Base-by-base conservation (phyloP, 352 stramenopile genomes). In the Phytophthora boehmeriae region DNA sequence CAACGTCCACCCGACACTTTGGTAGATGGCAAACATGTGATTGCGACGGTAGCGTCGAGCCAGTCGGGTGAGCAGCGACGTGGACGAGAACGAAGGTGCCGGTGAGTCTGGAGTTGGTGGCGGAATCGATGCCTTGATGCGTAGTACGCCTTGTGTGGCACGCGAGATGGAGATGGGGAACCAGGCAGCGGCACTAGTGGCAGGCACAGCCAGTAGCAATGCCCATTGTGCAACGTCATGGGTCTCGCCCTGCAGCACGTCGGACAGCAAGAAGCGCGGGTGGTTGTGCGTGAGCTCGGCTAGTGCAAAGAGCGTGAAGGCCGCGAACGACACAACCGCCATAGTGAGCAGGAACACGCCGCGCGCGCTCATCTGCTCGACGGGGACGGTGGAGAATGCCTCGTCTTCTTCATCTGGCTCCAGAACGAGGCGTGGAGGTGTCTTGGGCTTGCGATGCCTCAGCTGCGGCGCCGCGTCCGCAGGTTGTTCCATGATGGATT, bases 11-110 rank as follows among this genome's bases (percentile, higher is more conserved):
- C 61, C 81, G 27, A 85, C 66, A 41, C 69, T 76, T 66, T 92
- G 83, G 65, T 89, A 92, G 52, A 88, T 78, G 45, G 67, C 67
- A 38, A 92, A 92, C 59, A 84, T 85, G 51, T 71, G 62, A 52
- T 92, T 82, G 41, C 59, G 68, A 17, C 62, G 67, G 44, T 79
- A 75, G 17, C 68, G 51, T 13, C 57, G 56, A 2, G 65, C 63
- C 8, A 80, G 30, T 35, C 65, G 68, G 22, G 27, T 38, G 22
- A 72, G 50, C 28, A 71, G 42, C 19, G 66, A 69, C 23, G 68
- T 45, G 2, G 70, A 56, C 10, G 59, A 64, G 28, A 66, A 49
- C 32, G 66, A 67, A 11, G 59, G 19, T 23, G 51, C 27, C 6
- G 66, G 57, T 8, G 65, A 57, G 1, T 67, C 23, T 5, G 73